Evolutionary conservation across 495 filamentous ascomycete species (phyloP).

Genomic region (Lophiostoma macrostomum): DNA sequence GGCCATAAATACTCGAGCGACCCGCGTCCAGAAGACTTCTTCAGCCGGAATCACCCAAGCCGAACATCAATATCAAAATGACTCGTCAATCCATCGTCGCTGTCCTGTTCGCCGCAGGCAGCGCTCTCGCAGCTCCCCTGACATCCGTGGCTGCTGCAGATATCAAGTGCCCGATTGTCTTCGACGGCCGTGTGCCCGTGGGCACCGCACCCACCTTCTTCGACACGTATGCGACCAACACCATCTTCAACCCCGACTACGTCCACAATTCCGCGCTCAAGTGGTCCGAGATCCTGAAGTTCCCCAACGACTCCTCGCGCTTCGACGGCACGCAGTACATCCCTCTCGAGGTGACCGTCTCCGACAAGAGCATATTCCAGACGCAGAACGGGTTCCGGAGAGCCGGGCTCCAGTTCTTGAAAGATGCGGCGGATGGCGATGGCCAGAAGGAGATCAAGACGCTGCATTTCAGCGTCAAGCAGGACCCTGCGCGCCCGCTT

Average conservation of each 20-base stretch:
- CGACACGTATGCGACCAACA: conserved; percentile 28
- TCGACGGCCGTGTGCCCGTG: conserved; percentile 29
- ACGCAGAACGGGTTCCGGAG: conserved; percentile 32
- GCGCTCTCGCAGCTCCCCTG: conserved; percentile 12
- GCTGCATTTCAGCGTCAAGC: conserved; percentile 31
- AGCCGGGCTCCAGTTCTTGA: conserved; percentile 31
- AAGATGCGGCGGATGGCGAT: conserved; percentile 19
- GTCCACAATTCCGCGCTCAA: conserved; percentile 26
- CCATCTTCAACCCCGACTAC: conserved; percentile 34
- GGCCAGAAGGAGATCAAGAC: conserved; percentile 28
- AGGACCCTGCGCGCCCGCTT: conserved; percentile 26
- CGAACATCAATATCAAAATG: conserved; percentile 15
- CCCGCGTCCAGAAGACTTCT: not conserved
- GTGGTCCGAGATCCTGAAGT: conserved; percentile 26
- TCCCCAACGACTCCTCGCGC: conserved; percentile 18
- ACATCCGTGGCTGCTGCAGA: not conserved
- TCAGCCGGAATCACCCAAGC: not conserved
- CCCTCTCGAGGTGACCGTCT: conserved; percentile 26
- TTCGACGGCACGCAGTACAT: conserved; percentile 21
- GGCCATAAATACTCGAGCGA: not conserved
- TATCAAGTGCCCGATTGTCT: conserved; percentile 31
- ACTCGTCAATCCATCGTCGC: conserved; percentile 8
- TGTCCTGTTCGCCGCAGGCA: conserved; percentile 7
- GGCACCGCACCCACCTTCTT: conserved; percentile 19
- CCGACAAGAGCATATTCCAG: conserved; percentile 33